Evolutionary conservation across 1,139 yeast genomes (phyloP).

Genomic region (Chernovozyma aurita): DNA sequence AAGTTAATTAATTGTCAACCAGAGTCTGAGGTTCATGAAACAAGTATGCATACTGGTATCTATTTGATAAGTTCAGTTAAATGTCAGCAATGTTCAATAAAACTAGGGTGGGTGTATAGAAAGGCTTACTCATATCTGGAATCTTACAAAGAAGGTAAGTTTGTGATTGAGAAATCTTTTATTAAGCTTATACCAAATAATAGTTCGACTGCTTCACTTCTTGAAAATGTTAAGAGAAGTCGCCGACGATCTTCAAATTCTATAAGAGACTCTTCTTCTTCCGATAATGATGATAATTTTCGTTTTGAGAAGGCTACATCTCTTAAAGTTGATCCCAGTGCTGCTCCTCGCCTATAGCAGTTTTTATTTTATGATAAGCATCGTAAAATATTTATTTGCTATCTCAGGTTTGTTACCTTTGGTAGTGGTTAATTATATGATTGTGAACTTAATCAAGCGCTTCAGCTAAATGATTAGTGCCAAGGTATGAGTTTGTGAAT

Average conservation of each 20-base stretch:
- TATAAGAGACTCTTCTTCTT: background rate
- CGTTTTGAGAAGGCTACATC: constrained; percentile 2
- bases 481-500: too few relatives aligned
- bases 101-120: constrained; percentile 77
- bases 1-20: constrained; percentile 39
- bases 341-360: background rate
- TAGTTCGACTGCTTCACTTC: constrained; percentile 7
- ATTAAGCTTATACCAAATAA: constrained; percentile 6
- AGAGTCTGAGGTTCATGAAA: constrained; percentile 29
- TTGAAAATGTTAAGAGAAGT: constrained; percentile 5
- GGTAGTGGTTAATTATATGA: constrained; percentile 5
- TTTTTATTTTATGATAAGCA: background rate
- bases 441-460: constrained; percentile 4
- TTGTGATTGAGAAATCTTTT: constrained; percentile 56
- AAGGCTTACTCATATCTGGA: constrained; percentile 53
- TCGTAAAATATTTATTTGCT: constrained; percentile 2
- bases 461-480: too few relatives aligned
- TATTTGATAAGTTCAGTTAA: constrained; percentile 60
- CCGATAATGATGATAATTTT: constrained; percentile 2
- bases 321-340: background rate
- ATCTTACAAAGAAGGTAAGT: constrained; percentile 74
- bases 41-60: constrained; percentile 65
- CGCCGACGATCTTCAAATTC: constrained; percentile 7
- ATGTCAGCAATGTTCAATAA: constrained; percentile 61
- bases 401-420: constrained; percentile 2